phyloP scores from a whole-genome alignment of 768 basidiomycete species.

The Mycena indigotica region DNA sequence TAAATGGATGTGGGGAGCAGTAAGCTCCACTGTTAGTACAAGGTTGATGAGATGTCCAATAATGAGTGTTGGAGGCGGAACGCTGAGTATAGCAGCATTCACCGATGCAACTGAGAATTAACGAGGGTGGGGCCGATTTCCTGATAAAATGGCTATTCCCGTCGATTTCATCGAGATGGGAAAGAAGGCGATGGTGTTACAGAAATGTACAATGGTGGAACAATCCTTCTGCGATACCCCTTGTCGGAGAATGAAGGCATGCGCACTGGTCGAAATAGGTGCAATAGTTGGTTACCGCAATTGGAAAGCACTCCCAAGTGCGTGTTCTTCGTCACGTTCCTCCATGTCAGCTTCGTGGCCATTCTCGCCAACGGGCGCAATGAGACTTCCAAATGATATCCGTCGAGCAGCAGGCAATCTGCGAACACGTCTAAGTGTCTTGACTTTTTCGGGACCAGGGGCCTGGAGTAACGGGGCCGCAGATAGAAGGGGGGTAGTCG shows the following conservation, averaged over 20 bases:
- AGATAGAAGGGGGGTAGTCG: slow-evolving; percentile 8
- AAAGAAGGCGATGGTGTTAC: slow-evolving; percentile 20
- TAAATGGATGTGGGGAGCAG: slow-evolving; percentile 2
- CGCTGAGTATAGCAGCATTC: background rate
- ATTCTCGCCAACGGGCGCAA: slow-evolving; percentile 41
- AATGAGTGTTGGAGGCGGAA: slow-evolving; percentile 13
- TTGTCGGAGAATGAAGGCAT: background rate
- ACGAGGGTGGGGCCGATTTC: background rate
- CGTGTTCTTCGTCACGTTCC: slow-evolving; percentile 35
- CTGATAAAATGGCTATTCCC: background rate
- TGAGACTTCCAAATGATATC: slow-evolving; percentile 67
- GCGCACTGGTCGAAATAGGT: no score
- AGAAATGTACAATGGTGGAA: slow-evolving; percentile 25
- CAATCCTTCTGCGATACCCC: slow-evolving; percentile 13
- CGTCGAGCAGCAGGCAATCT: slow-evolving; percentile 51
- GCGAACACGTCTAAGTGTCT: slow-evolving; percentile 55
- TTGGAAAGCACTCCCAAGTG: slow-evolving; percentile 75
- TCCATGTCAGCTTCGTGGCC: slow-evolving; percentile 35
- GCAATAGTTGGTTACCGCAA: no score
- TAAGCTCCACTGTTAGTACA: slow-evolving; percentile 20
- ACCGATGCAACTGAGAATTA: background rate
- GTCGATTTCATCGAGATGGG: background rate
- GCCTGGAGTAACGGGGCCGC: slow-evolving; percentile 20
- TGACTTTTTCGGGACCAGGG: slow-evolving; percentile 32
- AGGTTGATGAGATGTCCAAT: slow-evolving; percentile 1